phyloP scores from a whole-genome alignment of 1,284 basidiomycete genomes.

The Ganoderma lucidum region DNA sequence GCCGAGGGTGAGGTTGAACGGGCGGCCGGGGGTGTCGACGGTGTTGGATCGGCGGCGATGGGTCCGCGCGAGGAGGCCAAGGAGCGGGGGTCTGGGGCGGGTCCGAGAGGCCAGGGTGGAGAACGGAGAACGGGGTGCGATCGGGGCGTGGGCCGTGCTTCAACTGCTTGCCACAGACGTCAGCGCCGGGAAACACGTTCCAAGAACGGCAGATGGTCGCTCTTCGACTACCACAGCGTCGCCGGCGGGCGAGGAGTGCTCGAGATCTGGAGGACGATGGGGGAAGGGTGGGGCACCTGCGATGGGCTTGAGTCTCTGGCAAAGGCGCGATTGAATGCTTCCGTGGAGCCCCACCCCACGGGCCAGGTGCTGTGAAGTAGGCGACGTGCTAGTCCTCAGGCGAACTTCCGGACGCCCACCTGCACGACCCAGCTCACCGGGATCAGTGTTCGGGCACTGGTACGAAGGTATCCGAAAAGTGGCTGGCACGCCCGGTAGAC shows the following conservation, averaged over 20 bases:
- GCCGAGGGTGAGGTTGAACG: slow-evolving; percentile 16
- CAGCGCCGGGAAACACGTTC: slow-evolving; percentile 12
- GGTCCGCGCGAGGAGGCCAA: slow-evolving; percentile 35
- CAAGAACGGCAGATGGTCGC: neutral
- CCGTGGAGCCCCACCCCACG: slow-evolving; percentile 17
- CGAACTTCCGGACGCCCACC: slow-evolving; percentile 18
- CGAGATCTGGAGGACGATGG: neutral
- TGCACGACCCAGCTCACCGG: neutral
- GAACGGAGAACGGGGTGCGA: slow-evolving; percentile 10
- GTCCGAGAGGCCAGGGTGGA: slow-evolving; percentile 31
- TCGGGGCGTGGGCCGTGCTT: slow-evolving; percentile 16
- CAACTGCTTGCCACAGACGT: slow-evolving; percentile 19
- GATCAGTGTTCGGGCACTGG: neutral
- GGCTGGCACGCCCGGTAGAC: neutral
- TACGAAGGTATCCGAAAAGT: neutral
- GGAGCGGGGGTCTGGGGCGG: slow-evolving; percentile 34
- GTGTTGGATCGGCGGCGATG: slow-evolving; percentile 38
- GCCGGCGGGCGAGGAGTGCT: neutral
- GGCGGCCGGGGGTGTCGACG: slow-evolving; percentile 29
- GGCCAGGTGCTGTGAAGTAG: neutral
- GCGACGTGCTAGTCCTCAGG: slow-evolving; percentile 16
- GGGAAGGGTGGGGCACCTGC: slow-evolving; percentile 1
- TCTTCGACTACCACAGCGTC: slow-evolving; percentile 2
- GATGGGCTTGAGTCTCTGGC: slow-evolving; percentile 14
- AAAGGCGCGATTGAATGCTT: slow-evolving; percentile 20